A percentile compares a stretch with the other conserved stretches of the same genome.
Conservation (phyloP, 352 stramenopile genomes). For the Thraustochytrium sp. region DNA sequence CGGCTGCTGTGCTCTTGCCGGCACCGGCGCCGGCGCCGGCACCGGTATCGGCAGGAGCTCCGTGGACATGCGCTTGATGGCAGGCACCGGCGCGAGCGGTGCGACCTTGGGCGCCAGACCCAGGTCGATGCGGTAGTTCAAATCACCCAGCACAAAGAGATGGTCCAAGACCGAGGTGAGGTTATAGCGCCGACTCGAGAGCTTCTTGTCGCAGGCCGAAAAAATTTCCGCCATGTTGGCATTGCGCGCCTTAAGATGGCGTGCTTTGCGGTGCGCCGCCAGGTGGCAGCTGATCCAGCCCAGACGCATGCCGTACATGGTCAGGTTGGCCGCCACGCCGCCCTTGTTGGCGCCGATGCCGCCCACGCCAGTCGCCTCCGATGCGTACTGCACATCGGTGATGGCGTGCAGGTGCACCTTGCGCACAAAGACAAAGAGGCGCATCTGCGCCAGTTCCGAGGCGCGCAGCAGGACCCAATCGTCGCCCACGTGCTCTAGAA, state of each 20-base stretch:
- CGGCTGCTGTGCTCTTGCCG: too few species aligned
- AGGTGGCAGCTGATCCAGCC: constrained; percentile 77
- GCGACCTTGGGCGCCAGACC: too few species aligned
- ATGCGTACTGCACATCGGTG: constrained; percentile 30
- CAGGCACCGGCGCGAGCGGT: not conserved
- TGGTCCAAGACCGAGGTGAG: constrained; percentile 73
- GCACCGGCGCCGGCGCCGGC: too few species aligned
- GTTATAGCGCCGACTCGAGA: constrained; percentile 60
- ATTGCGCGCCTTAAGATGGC: constrained; percentile 75
- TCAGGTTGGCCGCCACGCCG: constrained; percentile 66
- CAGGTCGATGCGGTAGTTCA: constrained; percentile 72
- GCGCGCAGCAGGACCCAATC: constrained; percentile 22
- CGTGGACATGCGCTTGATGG: not conserved
- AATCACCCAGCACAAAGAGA: constrained; percentile 73
- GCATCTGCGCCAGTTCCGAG: constrained; percentile 43
- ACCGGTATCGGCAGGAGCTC: too few species aligned
- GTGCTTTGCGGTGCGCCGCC: constrained; percentile 63
- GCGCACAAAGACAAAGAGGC: constrained; percentile 36
- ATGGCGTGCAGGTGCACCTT: constrained; percentile 27
- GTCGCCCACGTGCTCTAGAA: constrained; percentile 4
- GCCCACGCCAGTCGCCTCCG: constrained; percentile 36
- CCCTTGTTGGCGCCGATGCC: constrained; percentile 57
- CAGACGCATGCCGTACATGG: constrained; percentile 67
- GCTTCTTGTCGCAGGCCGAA: constrained; percentile 54
- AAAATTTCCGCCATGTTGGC: constrained; percentile 66